phyloP scores from a whole-genome alignment of 371 early-diverging fungal genomes.

The Circinella umbellata region DNA sequence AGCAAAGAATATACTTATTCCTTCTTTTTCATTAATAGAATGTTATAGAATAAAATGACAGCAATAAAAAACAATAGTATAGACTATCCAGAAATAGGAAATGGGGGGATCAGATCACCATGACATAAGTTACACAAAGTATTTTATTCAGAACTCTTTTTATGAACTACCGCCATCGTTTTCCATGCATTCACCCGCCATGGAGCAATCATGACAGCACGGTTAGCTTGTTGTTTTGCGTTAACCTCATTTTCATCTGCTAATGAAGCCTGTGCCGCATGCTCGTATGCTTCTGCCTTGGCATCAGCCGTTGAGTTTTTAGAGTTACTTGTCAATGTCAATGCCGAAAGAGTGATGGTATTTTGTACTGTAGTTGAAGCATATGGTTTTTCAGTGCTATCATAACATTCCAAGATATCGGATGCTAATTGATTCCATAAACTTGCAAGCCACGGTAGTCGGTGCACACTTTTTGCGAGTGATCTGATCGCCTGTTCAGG shows the following conservation, averaged over 20 bases:
- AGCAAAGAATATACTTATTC: no score
- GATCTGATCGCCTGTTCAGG: conserved; percentile 30
- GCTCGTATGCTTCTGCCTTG: conserved; percentile 47
- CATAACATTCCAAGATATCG: conserved; percentile 18
- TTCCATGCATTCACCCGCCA: conserved; percentile 58
- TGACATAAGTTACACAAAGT: no score
- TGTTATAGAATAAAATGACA: no score
- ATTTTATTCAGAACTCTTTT: background rate
- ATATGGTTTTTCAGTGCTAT: conserved; percentile 12
- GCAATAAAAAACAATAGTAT: no score
- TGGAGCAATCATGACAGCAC: conserved; percentile 58
- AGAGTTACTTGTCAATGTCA: conserved; percentile 27
- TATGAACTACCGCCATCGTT: conserved; percentile 21
- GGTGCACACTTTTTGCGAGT: conserved; percentile 41
- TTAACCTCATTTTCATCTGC: background rate
- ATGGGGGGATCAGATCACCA: no score
- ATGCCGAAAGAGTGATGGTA: conserved; percentile 34
- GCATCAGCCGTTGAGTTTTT: conserved; percentile 32
- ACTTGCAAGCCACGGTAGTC: conserved; percentile 41
- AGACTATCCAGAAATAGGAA: no score
- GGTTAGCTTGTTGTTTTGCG: conserved; percentile 46
- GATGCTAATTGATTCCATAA: conserved; percentile 43
- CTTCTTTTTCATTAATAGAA: no score
- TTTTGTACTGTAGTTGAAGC: conserved; percentile 4
- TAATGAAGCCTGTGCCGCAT: conserved; percentile 32